Conservation (phyloP, 2,329 filamentous ascomycete species). For the Xylaria sp. region DNA sequence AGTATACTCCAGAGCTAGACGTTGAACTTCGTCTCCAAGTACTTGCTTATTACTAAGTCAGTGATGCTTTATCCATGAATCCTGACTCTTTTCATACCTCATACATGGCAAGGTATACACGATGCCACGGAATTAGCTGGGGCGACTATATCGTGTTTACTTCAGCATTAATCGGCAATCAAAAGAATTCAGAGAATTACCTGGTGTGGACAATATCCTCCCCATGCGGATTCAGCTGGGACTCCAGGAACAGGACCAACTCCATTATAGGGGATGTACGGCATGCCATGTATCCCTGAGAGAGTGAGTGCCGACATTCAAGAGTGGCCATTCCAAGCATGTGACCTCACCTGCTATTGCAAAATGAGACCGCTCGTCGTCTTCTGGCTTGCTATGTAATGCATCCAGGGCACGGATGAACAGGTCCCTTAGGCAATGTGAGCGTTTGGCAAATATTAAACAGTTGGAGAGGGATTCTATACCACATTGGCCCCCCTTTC, state of each 20-base stretch:
- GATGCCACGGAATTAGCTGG: conserved; percentile 52
- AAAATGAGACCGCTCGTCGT: conserved; percentile 45
- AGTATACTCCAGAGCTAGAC: conserved; percentile 43
- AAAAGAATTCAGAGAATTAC: conserved; percentile 31
- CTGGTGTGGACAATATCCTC: conserved; percentile 33
- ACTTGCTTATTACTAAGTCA: conserved; percentile 41
- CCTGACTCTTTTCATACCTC: conserved; percentile 39
- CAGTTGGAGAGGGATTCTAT: not conserved
- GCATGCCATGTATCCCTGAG: conserved; percentile 32
- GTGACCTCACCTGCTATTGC: conserved; percentile 40
- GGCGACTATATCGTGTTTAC: conserved; percentile 34
- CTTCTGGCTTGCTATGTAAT: conserved; percentile 38
- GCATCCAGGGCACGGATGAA: conserved; percentile 43
- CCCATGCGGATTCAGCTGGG: conserved; percentile 22
- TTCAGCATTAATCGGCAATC: conserved; percentile 5
- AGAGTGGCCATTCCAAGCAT: not conserved
- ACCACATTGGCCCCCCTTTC: conserved; percentile 27
- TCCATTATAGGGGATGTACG: conserved; percentile 38
- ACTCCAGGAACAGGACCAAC: conserved; percentile 34
- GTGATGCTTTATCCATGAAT: not conserved
- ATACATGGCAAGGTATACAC: conserved; percentile 48
- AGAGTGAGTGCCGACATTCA: not conserved
- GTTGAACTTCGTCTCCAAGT: conserved; percentile 42
- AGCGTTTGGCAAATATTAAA: conserved; percentile 5
- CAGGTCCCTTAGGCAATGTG: conserved; percentile 39